phyloP scores from a whole-genome alignment of 2,329 filamentous ascomycete species.

The Trichoderma sp. region DNA sequence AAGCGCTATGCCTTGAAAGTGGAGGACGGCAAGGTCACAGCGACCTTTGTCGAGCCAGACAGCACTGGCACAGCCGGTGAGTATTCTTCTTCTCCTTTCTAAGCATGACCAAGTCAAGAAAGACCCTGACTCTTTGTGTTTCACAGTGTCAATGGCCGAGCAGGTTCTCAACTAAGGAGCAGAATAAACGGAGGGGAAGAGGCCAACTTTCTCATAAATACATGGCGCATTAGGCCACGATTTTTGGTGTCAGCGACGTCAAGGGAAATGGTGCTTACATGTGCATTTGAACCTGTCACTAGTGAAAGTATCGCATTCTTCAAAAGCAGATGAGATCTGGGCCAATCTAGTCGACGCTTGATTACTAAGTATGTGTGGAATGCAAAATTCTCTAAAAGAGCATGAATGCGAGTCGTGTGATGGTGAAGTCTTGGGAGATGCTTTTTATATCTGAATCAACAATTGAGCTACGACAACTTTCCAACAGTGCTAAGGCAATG shows the following conservation, averaged over 20 bases:
- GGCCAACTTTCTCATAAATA: neutral
- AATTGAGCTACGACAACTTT: neutral
- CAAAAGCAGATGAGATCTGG: neutral
- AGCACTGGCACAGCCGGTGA: slow-evolving; percentile 79
- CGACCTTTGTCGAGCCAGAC: slow-evolving; percentile 82
- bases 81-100: slow-evolving; percentile 27
- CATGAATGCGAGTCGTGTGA: neutral
- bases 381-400: neutral
- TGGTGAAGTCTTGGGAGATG: neutral
- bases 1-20: slow-evolving; percentile 87
- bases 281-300: neutral
- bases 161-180: slow-evolving; percentile 45
- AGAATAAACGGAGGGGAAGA: neutral
- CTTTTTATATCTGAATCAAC: neutral
- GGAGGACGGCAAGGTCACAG: slow-evolving; percentile 81
- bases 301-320: neutral
- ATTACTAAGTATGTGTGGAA: neutral
- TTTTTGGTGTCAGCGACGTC: neutral
- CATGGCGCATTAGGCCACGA: neutral
- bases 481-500: neutral
- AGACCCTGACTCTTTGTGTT: neutral
- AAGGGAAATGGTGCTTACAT: neutral
- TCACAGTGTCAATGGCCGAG: slow-evolving; percentile 52
- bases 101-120: neutral
- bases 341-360: neutral